A percentile compares a stretch with the other conserved stretches of the same genome.
phyloP scores from a whole-genome alignment of 352 stramenopile species.

The Lagenidium giganteum region DNA sequence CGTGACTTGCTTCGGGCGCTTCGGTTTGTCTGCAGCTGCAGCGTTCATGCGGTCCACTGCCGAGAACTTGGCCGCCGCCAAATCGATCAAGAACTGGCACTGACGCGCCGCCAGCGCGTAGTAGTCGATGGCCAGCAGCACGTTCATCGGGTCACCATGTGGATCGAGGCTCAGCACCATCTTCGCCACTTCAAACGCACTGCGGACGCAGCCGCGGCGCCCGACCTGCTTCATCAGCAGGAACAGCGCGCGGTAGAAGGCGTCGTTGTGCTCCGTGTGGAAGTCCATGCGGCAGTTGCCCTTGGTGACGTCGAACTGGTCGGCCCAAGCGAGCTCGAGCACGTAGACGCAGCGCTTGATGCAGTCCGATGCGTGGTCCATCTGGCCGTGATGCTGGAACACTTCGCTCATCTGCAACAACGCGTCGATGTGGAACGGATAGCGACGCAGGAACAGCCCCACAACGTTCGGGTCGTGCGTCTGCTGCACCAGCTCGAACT shows the following conservation, averaged over 20 bases:
- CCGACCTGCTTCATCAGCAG: conserved; percentile 83
- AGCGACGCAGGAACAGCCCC: conserved; percentile 70
- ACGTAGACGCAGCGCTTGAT: conserved; percentile 86
- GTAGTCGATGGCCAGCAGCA: conserved; percentile 79
- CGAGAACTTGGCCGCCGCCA: conserved; percentile 51
- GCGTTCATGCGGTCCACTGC: conserved; percentile 34
- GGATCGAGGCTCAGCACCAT: conserved; percentile 71
- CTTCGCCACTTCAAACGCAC: conserved; percentile 78
- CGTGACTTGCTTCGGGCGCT: conserved; percentile 13
- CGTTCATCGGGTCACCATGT: conserved; percentile 74
- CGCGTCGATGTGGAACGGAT: conserved; percentile 83
- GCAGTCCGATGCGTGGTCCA: conserved; percentile 78
- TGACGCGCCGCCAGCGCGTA: conserved; percentile 77
- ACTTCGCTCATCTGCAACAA: conserved; percentile 85
- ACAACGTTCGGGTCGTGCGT: conserved; percentile 84
- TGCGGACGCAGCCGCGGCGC: conserved; percentile 76
- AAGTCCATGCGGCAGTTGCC: conserved; percentile 83
- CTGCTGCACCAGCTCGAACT: conserved; percentile 77
- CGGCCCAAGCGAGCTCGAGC: conserved; percentile 75
- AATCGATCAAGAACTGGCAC: conserved; percentile 72
- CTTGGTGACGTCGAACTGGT: conserved; percentile 79
- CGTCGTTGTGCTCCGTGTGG: conserved; percentile 63
- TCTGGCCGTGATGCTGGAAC: conserved; percentile 85
- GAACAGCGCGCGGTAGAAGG: conserved; percentile 75
- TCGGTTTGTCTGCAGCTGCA: not conserved